These are phyloP conservation scores for Mycena sanguinolenta DNA, from an alignment of 768 basidiomycete species.

Conservation along the genomic window DNA sequence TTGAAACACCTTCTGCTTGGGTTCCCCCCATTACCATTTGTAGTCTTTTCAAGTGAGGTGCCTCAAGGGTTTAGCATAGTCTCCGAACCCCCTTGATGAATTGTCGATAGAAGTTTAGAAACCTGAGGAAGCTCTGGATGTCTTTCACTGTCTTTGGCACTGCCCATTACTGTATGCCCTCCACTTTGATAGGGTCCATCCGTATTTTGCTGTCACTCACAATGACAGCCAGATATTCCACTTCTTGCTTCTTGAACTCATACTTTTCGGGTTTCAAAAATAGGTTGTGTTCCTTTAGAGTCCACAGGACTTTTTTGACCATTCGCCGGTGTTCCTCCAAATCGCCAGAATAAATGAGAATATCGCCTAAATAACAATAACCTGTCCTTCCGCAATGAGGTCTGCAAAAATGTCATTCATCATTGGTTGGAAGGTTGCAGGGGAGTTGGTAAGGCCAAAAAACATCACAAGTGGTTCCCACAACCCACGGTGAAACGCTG, in stretches of 20 bases:
- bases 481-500: too few species aligned
- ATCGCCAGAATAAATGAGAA: neutral
- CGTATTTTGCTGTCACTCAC: neutral
- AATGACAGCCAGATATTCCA: neutral
- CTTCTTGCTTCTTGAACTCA: neutral
- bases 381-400: too few species aligned
- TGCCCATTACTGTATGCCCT: neutral
- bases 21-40: neutral
- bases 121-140: neutral
- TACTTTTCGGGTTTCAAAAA: neutral
- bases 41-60: too few species aligned
- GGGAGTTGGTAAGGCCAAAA: too few species aligned
- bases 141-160: neutral
- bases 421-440: too few species aligned
- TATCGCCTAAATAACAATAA: neutral
- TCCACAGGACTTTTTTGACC: neutral
- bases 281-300: neutral
- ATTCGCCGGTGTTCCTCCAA: neutral
- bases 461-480: too few species aligned
- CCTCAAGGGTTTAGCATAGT: too few species aligned
- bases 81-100: too few species aligned
- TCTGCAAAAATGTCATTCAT: too few species aligned
- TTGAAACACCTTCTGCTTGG: neutral
- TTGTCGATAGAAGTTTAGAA: too few species aligned
- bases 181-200: too few species aligned